Percentiles rank a stretch among this genome's conserved stretches.
These are phyloP conservation scores for Maudiozyma saulgeensis DNA, from an alignment of 805 yeast genomes.

Conservation along the genomic window DNA sequence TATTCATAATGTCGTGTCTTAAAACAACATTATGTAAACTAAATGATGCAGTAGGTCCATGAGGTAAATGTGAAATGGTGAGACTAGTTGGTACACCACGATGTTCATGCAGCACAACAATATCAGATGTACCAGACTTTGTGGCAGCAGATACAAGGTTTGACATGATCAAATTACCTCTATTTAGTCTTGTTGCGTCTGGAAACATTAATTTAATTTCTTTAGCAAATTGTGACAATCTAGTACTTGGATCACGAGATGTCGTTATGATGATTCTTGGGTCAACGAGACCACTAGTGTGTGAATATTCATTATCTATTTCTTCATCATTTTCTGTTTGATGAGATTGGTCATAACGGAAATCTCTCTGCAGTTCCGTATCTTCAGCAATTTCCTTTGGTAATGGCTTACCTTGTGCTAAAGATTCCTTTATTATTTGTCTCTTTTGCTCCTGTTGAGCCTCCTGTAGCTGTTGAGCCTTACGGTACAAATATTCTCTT, in stretches of 20 bases:
- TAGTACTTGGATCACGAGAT: conserved; percentile 80
- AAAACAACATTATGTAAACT: conserved; percentile 89
- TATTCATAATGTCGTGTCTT: conserved; percentile 80
- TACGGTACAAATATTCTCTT: conserved; percentile 83
- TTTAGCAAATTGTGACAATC: conserved; percentile 83
- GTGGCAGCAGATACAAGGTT: conserved; percentile 77
- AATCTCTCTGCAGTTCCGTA: conserved; percentile 67
- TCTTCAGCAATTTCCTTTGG: conserved; percentile 90
- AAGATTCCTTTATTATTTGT: conserved; percentile 73
- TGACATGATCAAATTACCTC: conserved; percentile 88
- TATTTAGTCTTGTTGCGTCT: conserved; percentile 74
- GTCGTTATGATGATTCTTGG: conserved; percentile 92
- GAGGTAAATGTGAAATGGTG: conserved; percentile 91
- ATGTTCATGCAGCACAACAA: conserved; percentile 85
- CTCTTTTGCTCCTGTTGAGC: conserved; percentile 78
- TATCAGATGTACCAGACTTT: conserved; percentile 71
- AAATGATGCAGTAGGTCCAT: conserved; percentile 94
- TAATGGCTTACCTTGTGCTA: conserved; percentile 85
- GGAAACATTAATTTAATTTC: conserved; percentile 88
- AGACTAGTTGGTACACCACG: conserved; percentile 96
- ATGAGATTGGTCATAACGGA: conserved; percentile 74
- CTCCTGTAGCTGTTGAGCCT: conserved; percentile 84
- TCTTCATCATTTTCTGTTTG: conserved; percentile 29
- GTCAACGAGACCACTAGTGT: conserved; percentile 76
- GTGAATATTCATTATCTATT: conserved; percentile 88